Evolutionary conservation across 352 stramenopile genomes (phyloP).

Genomic region (Phytophthora citricola): DNA sequence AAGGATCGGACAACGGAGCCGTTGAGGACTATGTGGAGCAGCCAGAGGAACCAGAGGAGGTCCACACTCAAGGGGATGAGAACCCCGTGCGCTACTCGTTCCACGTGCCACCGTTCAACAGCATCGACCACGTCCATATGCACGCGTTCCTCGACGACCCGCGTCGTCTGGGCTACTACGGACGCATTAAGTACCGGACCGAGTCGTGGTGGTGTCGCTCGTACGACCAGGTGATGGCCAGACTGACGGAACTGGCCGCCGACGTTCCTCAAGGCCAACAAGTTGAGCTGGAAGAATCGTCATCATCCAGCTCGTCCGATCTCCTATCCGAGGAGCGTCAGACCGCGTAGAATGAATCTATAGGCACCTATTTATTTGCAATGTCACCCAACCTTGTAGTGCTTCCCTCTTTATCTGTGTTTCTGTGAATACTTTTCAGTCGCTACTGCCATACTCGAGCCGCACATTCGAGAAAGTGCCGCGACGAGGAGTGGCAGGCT

Average conservation of each 20-base stretch:
- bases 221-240: constrained; percentile 69
- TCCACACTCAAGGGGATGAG: constrained; percentile 4
- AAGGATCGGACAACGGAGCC: constrained; percentile 5
- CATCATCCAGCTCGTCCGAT: constrained; percentile 22
- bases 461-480: constrained; percentile 57
- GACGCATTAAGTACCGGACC: constrained; percentile 82
- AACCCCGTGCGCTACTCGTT: constrained; percentile 64
- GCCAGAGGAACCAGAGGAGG: constrained; percentile 5
- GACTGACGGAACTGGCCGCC: constrained; percentile 31
- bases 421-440: constrained; percentile 13
- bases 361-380: constrained; percentile 37
- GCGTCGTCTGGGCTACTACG: constrained; percentile 54
- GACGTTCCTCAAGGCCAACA: constrained; percentile 16
- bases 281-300: constrained; percentile 19
- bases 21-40: constrained; percentile 13
- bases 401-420: constrained; percentile 5
- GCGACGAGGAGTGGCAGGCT: constrained; percentile 67
- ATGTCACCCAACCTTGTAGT: constrained; percentile 22
- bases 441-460: constrained; percentile 46
- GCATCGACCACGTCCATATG: constrained; percentile 91
- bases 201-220: constrained; percentile 87
- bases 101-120: constrained; percentile 81
- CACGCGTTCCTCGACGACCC: constrained; percentile 70
- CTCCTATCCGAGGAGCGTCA: constrained; percentile 15
- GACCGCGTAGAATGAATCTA: constrained; percentile 19